Evolutionary conservation across 441 rosid species (phyloP).

Genomic region (Gossypium trilobum): DNA sequence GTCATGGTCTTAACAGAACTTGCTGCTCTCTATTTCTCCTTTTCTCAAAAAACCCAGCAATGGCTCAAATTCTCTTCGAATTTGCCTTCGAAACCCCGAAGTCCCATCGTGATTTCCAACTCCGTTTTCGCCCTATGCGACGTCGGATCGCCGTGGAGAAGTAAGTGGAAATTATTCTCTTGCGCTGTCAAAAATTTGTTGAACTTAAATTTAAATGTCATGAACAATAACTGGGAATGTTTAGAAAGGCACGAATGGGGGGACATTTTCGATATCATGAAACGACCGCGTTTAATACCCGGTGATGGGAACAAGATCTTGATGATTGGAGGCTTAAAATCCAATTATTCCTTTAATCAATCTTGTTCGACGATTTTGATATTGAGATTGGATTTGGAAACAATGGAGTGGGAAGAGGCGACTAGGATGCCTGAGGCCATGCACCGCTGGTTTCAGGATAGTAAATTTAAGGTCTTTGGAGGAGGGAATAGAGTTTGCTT

Average conservation of each 20-base stretch:
- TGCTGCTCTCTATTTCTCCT: constrained; percentile 52
- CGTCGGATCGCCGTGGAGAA: constrained; percentile 81
- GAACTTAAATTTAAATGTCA: constrained; percentile 26
- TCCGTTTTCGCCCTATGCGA: constrained; percentile 70
- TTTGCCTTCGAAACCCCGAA: constrained; percentile 74
- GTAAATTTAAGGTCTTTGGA: constrained; percentile 86
- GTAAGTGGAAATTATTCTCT: constrained; percentile 71
- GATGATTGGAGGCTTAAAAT: constrained; percentile 74
- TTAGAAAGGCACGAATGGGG: constrained; percentile 78
- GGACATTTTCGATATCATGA: constrained; percentile 67
- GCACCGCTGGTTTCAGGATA: constrained; percentile 63
- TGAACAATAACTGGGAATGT: constrained; percentile 48
- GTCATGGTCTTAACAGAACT: constrained; percentile 75
- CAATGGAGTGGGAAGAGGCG: constrained; percentile 80
- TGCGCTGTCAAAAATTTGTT: constrained; percentile 34
- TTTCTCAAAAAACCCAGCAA: constrained; percentile 24
- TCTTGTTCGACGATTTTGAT: constrained; percentile 69
- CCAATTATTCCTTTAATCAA: constrained; percentile 58
- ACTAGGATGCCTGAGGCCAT: constrained; percentile 77
- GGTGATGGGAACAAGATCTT: constrained; percentile 47
- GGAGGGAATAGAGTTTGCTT: constrained; percentile 72
- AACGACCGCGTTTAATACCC: constrained; percentile 62
- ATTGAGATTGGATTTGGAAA: constrained; percentile 61
- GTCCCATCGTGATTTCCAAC: constrained; percentile 52
- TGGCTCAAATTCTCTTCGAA: constrained; percentile 75